Percentiles rank a stretch among this genome's conserved stretches.
These are phyloP conservation scores for Lachnum nothofagi DNA, from an alignment of 2,329 filamentous ascomycete genomes.

Conservation along the genomic window DNA sequence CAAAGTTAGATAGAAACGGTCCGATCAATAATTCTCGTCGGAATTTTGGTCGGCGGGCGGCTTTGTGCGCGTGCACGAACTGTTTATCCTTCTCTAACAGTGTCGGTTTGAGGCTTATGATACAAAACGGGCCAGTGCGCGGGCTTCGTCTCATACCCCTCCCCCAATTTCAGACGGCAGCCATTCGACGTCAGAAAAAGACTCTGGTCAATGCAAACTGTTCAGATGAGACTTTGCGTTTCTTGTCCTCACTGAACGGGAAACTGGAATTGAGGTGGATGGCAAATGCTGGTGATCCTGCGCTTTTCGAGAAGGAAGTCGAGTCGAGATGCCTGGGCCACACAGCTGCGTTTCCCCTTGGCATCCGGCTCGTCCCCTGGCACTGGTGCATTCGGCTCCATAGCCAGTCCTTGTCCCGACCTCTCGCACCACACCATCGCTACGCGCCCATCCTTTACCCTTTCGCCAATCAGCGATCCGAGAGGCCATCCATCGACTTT, in stretches of 20 bases:
- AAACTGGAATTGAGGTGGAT: slow-evolving; percentile 5
- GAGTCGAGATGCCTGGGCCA: too few species aligned
- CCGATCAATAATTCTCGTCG: too few species aligned
- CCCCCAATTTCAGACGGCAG: slow-evolving; percentile 10
- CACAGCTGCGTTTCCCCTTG: too few species aligned
- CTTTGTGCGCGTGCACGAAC: background rate
- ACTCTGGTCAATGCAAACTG: background rate
- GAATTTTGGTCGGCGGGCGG: background rate
- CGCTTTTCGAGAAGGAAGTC: background rate
- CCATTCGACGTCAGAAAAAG: background rate
- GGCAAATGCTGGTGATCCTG: slow-evolving; percentile 1
- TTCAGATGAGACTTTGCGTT: slow-evolving; percentile 2
- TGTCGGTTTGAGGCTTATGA: slow-evolving; percentile 6
- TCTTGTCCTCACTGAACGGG: slow-evolving; percentile 3
- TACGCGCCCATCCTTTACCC: slow-evolving; percentile 1
- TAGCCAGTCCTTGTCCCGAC: background rate
- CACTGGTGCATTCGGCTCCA: background rate
- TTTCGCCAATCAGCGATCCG: background rate
- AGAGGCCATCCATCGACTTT: background rate
- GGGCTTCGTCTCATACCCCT: slow-evolving; percentile 12
- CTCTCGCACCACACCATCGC: background rate
- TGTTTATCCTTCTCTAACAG: slow-evolving; percentile 12
- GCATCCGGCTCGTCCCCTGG: too few species aligned
- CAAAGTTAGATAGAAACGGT: too few species aligned
- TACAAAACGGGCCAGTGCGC: slow-evolving; percentile 9